These are phyloP conservation scores for Cladosporium sp. DNA, from an alignment of 2,329 filamentous ascomycete genomes.

Conservation along the genomic window DNA sequence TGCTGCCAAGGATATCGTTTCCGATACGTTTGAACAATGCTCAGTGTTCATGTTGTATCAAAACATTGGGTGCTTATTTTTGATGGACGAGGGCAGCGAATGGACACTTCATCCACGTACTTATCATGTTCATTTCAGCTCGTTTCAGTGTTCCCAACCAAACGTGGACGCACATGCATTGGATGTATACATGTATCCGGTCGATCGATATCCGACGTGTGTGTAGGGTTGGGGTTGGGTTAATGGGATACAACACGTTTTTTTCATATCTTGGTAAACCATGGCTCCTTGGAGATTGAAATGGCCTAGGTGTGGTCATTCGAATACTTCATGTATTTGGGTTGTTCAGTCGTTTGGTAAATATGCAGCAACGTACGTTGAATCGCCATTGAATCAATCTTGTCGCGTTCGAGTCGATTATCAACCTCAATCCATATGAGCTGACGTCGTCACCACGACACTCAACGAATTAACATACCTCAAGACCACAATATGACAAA, in stretches of 20 bases:
- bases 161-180: neutral
- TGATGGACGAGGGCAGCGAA: neutral
- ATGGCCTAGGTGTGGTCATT: neutral
- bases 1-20: neutral
- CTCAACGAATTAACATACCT: no score
- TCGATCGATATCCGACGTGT: neutral
- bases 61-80: neutral
- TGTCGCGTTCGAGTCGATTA: neutral
- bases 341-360: rapidly evolving
- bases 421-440: neutral
- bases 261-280: neutral
- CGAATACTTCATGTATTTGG: neutral
- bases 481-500: no score
- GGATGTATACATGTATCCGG: neutral
- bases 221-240: neutral
- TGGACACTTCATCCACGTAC: no score
- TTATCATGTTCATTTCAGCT: neutral
- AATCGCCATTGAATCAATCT: neutral
- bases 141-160: neutral
- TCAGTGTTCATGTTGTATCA: no score
- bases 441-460: neutral
- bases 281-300: neutral
- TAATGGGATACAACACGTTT: neutral
- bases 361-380: neutral
- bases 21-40: neutral